Conservation (phyloP, 2,329 filamentous ascomycete genomes). For the Colletotrichum magnum region DNA sequence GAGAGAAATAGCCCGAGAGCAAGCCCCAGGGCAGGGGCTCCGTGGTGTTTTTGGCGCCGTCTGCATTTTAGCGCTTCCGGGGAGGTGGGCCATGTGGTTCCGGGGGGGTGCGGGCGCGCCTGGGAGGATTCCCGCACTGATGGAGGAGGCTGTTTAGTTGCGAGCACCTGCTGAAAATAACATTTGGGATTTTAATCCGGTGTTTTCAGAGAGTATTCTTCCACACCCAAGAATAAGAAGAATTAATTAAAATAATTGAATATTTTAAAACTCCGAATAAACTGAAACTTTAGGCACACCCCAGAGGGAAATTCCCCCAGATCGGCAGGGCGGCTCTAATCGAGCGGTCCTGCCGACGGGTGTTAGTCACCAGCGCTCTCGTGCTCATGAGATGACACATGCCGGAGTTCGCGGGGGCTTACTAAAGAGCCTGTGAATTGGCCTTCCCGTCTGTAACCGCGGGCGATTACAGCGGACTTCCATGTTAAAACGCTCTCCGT, state of each 20-base stretch:
- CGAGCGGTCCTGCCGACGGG: not conserved
- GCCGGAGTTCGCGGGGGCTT: not conserved
- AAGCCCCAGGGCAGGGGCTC: slow-evolving; percentile 1
- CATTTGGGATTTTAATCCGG: slow-evolving; percentile 5
- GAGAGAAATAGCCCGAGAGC: not conserved
- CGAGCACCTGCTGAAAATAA: slow-evolving; percentile 21
- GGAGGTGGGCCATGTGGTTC: slow-evolving; percentile 35
- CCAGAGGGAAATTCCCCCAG: not conserved
- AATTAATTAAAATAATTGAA: not conserved
- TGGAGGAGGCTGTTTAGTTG: slow-evolving; percentile 9
- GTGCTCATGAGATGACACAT: slow-evolving; percentile 33
- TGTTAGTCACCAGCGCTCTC: slow-evolving; percentile 20
- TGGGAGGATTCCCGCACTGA: slow-evolving; percentile 29
- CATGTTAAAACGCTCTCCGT: slow-evolving; percentile 9
- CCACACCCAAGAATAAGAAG: not conserved
- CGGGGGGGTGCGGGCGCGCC: slow-evolving; percentile 3
- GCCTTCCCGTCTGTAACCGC: slow-evolving; percentile 15
- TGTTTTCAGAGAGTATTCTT: slow-evolving; percentile 14
- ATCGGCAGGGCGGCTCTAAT: not conserved
- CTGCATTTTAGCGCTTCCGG: slow-evolving; percentile 20
- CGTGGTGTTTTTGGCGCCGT: slow-evolving; percentile 11
- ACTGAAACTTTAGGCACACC: not conserved
- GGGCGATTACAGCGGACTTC: slow-evolving; percentile 7
- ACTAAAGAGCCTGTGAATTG: slow-evolving; percentile 8
- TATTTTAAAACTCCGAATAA: slow-evolving; percentile 5